Percentiles rank a stretch among this genome's conserved stretches.
These are phyloP conservation scores for Xylaria hypoxylon DNA, from an alignment of 2,329 filamentous ascomycete species.

Conservation along the genomic window DNA sequence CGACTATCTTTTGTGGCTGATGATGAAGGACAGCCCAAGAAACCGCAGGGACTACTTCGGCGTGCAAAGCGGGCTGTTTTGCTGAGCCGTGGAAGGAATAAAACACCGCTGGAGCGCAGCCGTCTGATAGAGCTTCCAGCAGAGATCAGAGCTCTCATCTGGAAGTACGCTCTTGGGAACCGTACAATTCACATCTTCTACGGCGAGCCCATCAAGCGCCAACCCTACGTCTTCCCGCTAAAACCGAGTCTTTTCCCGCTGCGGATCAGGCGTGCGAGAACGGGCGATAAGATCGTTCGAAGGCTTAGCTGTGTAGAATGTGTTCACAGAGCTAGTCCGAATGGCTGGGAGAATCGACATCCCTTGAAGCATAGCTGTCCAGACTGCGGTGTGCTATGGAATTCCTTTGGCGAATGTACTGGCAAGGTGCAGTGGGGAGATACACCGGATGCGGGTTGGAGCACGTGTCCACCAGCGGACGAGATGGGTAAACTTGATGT, in stretches of 20 bases:
- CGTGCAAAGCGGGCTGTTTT: too few relatives aligned
- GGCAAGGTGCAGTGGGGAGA: slow-evolving; percentile 15
- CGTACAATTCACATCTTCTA: slow-evolving; percentile 25
- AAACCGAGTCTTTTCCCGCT: too few relatives aligned
- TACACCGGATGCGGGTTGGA: not conserved
- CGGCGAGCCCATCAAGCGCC: slow-evolving; percentile 2
- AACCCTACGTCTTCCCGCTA: too few relatives aligned
- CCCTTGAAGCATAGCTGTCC: slow-evolving; percentile 8
- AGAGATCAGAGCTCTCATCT: slow-evolving; percentile 24
- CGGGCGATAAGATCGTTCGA: not conserved
- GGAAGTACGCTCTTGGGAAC: slow-evolving; percentile 17
- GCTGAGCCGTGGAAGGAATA: too few relatives aligned
- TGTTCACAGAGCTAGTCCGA: slow-evolving; percentile 15
- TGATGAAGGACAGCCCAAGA: too few relatives aligned
- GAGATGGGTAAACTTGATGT: not conserved
- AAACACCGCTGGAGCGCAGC: slow-evolving; percentile 15
- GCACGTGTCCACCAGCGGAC: not conserved
- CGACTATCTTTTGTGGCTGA: slow-evolving; percentile 6
- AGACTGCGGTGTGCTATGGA: slow-evolving; percentile 21
- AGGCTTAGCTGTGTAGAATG: slow-evolving; percentile 25
- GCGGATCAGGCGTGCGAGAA: too few relatives aligned
- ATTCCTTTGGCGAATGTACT: slow-evolving; percentile 14
- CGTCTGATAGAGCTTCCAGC: slow-evolving; percentile 12
- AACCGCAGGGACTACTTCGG: too few relatives aligned
- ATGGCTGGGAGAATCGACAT: slow-evolving; percentile 22